Evolutionary conservation across 1,284 basidiomycete genomes (phyloP).

Genomic region (Malassezia pachydermatis): DNA sequence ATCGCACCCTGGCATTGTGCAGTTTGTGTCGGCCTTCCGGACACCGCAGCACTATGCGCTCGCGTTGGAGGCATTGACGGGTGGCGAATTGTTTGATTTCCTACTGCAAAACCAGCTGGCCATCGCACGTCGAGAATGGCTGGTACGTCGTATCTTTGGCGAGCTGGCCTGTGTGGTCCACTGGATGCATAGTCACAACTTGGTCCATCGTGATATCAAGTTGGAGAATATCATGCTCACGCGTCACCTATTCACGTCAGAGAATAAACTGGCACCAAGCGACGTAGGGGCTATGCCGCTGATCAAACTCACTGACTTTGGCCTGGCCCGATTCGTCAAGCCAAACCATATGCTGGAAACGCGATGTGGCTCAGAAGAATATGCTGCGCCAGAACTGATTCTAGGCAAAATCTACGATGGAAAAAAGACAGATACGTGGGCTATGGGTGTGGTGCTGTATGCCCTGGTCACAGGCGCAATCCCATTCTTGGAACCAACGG

Average conservation of each 20-base stretch:
- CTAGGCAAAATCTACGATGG: constrained; percentile 70
- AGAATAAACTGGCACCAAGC: constrained; percentile 19
- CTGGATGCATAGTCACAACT: constrained; percentile 77
- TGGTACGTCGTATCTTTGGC: constrained; percentile 64
- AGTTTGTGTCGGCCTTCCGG: constrained; percentile 64
- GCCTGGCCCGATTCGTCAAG: constrained; percentile 74
- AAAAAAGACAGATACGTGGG: constrained; percentile 78
- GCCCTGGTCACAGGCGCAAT: constrained; percentile 59
- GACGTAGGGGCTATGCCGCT: constrained; percentile 54
- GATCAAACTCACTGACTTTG: constrained; percentile 81
- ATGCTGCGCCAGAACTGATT: constrained; percentile 82
- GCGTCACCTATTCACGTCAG: constrained; percentile 21
- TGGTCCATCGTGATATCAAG: constrained; percentile 88
- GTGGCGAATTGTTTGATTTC: constrained; percentile 70
- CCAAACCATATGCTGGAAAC: constrained; percentile 66
- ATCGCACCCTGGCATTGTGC: constrained; percentile 70
- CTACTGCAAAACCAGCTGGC: constrained; percentile 60
- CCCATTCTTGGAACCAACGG: constrained; percentile 49
- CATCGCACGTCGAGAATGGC: constrained; percentile 53
- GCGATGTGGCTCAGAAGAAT: constrained; percentile 79
- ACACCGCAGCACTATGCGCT: constrained; percentile 67
- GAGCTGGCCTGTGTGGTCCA: constrained; percentile 71
- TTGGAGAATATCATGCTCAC: constrained; percentile 58
- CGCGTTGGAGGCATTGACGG: constrained; percentile 65
- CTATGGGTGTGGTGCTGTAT: constrained; percentile 71